A percentile compares a stretch with the other conserved stretches of the same genome.
Evolutionary conservation across 345 rosid genomes (phyloP).

Genomic region (Ceriops decandra): DNA sequence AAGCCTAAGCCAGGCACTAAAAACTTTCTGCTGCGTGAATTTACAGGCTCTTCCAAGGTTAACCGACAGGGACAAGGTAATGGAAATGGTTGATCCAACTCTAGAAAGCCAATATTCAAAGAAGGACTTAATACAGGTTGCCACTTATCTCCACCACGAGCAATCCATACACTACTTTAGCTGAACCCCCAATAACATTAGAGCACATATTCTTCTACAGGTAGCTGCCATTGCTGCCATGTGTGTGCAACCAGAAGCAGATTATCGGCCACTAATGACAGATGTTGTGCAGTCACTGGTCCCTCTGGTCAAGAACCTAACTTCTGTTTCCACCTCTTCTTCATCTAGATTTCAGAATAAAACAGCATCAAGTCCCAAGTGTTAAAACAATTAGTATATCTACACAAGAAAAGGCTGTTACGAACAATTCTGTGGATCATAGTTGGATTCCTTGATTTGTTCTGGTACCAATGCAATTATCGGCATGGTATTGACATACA

Average conservation of each 20-base stretch:
- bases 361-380: slow-evolving; percentile 26
- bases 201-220: slow-evolving; percentile 25
- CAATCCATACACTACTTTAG: neutral
- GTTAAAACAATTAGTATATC: slow-evolving; percentile 2
- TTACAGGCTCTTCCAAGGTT: slow-evolving; percentile 81
- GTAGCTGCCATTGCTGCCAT: slow-evolving; percentile 91
- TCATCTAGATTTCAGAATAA: slow-evolving; percentile 39
- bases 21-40: neutral
- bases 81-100: slow-evolving; percentile 80
- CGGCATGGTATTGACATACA: no score
- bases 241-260: slow-evolving; percentile 89
- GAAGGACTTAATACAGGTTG: slow-evolving; percentile 82
- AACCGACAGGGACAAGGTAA: slow-evolving; percentile 61
- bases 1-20: neutral
- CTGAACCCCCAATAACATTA: neutral
- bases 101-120: slow-evolving; percentile 57
- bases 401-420: no score
- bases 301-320: slow-evolving; percentile 63
- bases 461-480: no score
- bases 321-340: slow-evolving; percentile 30
- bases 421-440: no score
- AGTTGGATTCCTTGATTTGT: no score
- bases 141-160: neutral
- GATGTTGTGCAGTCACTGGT: slow-evolving; percentile 90
- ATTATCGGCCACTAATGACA: slow-evolving; percentile 86